phyloP scores from a whole-genome alignment of 768 basidiomycete species.

The Rhizopogon sp. region DNA sequence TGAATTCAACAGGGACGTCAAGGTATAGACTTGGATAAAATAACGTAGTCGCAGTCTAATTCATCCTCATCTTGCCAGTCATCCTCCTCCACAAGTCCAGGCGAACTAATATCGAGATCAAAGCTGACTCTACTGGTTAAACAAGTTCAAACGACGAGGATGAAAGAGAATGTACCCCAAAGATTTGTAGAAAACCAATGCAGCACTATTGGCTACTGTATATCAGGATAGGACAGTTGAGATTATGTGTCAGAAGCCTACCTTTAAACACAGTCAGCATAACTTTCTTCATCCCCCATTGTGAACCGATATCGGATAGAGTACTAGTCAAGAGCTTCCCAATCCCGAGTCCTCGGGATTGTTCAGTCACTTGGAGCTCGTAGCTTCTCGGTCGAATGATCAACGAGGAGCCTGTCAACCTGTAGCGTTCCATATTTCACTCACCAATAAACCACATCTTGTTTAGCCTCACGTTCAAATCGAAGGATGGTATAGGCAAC shows the following conservation, averaged over 20 bases:
- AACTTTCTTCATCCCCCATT: constrained; percentile 60
- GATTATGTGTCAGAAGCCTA: constrained; percentile 21
- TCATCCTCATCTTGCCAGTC: constrained; percentile 26
- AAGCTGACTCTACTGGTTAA: constrained; percentile 37
- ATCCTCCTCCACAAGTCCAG: constrained; percentile 30
- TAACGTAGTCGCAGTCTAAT: constrained; percentile 29
- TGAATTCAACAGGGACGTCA: constrained; percentile 18
- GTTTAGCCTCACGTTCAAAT: constrained; percentile 63
- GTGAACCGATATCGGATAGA: constrained; percentile 44
- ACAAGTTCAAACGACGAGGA: background rate
- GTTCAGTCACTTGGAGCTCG: constrained; percentile 60
- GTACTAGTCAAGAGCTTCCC: constrained; percentile 50
- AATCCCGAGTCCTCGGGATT: constrained; percentile 46
- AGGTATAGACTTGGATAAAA: constrained; percentile 28
- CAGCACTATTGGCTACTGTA: constrained; percentile 38
- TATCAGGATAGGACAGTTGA: background rate
- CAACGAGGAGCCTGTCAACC: background rate
- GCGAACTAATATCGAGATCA: constrained; percentile 46
- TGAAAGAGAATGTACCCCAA: constrained; percentile 40
- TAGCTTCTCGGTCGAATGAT: constrained; percentile 43
- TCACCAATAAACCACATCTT: constrained; percentile 69
- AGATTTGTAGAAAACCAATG: constrained; percentile 46
- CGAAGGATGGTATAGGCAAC: constrained; percentile 56
- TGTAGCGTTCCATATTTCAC: constrained; percentile 3
- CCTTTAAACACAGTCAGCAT: constrained; percentile 76